Evolutionary conservation across 2,329 filamentous ascomycete species (phyloP), one percentile per base, ranked within the genome.

Genomic region (Fusarium robinianum): DNA sequence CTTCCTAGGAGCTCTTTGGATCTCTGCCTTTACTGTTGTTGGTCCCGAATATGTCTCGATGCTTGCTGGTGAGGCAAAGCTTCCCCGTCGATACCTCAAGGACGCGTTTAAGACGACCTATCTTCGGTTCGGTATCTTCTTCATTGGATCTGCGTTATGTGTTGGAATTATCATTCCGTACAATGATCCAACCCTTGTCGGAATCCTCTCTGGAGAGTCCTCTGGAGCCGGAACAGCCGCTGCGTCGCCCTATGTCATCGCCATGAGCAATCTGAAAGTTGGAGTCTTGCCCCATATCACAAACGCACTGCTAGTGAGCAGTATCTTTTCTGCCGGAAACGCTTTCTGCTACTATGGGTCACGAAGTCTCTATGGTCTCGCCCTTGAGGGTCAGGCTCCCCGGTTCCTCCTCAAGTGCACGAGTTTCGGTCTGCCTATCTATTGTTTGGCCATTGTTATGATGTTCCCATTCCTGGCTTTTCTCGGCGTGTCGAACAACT

Each of bases 121-220:
- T 80, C 81, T 26, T 84, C 88, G 5, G 88, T 88, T 67, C 87
- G 85, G 64, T 0, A 70, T 79, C 2, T 89, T 90, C 67, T 89
- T 88, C 67, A 78, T 87, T 30, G 75, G 87, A 5, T 85, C 22
- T 15, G 46, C 41, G 3, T 23, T 49, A n/a, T 49, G 46, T 21
- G 40, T 49, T 30, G 46, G 41, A 1, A 49, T 49, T 15, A 36
- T 49, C 8, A 38, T 49, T 8, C 46, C 46, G 2, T 40, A 34
- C 3, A 40, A 45, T 3, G 46, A 49, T 15, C 19, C 21, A 8
- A 45, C 35, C 2, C 18, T 49, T 3, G 12, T 37, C 9, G 31
- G 19, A 7, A 41, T 49, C 8, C 22, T 49, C 2, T 31, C 18
- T 9, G 36, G 41, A 8, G 41, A 45, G 2, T 29, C 39, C 6